Conservation (phyloP, 371 early-diverging fungal species). For the Mucor saturninus region DNA sequence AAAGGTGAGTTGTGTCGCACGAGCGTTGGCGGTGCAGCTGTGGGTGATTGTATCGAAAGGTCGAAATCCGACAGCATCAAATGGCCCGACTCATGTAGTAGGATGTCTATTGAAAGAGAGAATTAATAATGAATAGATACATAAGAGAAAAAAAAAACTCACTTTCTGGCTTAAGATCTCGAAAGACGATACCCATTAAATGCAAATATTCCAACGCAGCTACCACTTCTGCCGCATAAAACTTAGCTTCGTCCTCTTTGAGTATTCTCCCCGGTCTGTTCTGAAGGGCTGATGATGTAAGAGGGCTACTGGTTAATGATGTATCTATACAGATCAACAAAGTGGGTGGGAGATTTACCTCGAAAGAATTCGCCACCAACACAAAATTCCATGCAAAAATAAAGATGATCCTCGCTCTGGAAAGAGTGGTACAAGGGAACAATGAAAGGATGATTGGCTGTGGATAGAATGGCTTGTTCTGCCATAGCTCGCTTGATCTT, state of each 20-base stretch:
- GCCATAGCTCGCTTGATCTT: constrained; percentile 74
- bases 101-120: constrained; percentile 70
- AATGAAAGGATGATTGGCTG: constrained; percentile 92
- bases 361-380: constrained; percentile 99
- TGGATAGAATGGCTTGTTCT: constrained; percentile 79
- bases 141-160: constrained; percentile 65
- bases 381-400: constrained; percentile 96
- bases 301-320: neutral
- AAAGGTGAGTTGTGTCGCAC: constrained; percentile 65
- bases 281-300: constrained; percentile 5
- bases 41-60: constrained; percentile 84
- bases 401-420: constrained; percentile 84
- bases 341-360: constrained; percentile 60
- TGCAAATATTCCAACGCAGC: constrained; percentile 91
- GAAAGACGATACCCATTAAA: constrained; percentile 83
- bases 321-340: constrained; percentile 41
- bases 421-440: constrained; percentile 96
- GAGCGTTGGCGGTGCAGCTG: constrained; percentile 83
- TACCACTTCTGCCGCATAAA: constrained; percentile 89
- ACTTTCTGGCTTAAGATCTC: constrained; percentile 92
- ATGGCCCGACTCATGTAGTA: constrained; percentile 82
- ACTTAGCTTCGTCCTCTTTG: constrained; percentile 74
- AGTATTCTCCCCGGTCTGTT: constrained; percentile 85
- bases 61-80: constrained; percentile 93
- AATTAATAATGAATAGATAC: constrained; percentile 5